A percentile compares a stretch with the other conserved stretches of the same genome.
phyloP scores from a whole-genome alignment of 2,329 filamentous ascomycete genomes.

The Colletotrichum sp. region DNA sequence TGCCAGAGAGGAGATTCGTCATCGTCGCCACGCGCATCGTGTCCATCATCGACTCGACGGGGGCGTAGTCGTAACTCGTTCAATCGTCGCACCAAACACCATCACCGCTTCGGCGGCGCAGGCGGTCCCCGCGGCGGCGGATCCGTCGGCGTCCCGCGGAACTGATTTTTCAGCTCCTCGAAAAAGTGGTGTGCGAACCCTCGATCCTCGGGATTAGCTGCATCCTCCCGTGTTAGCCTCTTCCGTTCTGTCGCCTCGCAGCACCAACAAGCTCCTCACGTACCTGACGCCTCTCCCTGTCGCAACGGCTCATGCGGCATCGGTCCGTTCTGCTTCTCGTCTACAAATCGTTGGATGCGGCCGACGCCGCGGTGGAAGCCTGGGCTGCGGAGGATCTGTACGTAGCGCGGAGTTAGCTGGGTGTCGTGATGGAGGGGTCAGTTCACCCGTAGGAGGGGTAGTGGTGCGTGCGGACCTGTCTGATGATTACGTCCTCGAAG shows the following conservation, averaged over 20 bases:
- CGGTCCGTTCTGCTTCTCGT: constrained; percentile 54
- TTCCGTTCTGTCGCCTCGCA: background rate
- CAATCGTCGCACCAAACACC: background rate
- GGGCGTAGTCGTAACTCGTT: background rate
- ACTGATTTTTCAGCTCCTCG: constrained; percentile 57
- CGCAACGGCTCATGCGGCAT: constrained; percentile 55
- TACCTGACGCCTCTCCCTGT: constrained; percentile 58
- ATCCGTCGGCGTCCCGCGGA: constrained; percentile 48
- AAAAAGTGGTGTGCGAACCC: constrained; percentile 44
- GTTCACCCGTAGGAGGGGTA: background rate
- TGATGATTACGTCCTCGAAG: constrained; percentile 17
- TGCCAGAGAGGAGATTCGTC: background rate
- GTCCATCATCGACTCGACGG: background rate
- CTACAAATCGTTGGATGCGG: constrained; percentile 54
- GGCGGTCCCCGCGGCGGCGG: constrained; percentile 26
- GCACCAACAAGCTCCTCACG: background rate
- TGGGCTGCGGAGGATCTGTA: constrained; percentile 54
- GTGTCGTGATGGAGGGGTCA: background rate
- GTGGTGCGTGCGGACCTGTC: background rate
- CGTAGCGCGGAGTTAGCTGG: background rate
- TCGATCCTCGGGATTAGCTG: constrained; percentile 8
- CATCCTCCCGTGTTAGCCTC: background rate
- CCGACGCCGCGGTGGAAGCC: constrained; percentile 58
- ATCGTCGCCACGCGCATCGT: background rate
- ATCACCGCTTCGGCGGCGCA: constrained; percentile 24